Evolutionary conservation across 495 filamentous ascomycete genomes (phyloP), one percentile per base, ranked within the genome.

Genomic region (Penicillium coprophilum): DNA sequence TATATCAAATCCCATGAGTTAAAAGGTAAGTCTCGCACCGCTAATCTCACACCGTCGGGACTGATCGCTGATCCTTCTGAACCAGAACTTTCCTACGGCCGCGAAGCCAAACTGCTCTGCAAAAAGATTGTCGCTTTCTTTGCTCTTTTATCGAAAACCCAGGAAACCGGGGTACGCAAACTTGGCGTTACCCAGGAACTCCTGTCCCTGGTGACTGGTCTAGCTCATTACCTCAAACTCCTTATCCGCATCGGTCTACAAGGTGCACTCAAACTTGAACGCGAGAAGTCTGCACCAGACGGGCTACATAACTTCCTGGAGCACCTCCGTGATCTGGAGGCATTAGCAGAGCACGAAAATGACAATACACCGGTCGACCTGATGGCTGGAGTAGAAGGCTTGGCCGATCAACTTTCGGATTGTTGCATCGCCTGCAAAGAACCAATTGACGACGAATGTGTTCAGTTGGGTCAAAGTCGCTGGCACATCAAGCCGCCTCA

Each of bases 41-140:
- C 7, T 53, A 12, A 4, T 36, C 27, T 30, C 1, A 15, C 38
- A 41, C 46, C 38, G 23, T 46, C 50, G 23, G 30, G 27, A 61
- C 59, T 7, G 7, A 38, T 6, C 1, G 30, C 54, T 73, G 53
- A 66, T 56, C 2, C 7, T 5, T 40, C 30, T 40, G 30, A 28
- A 28, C 55, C 65, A 92, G 93, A 89, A 55, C 78, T 97, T 39
- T 87, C 91, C 24, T 97, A 97, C 68, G 88, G 89, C 19, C 86
- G 95, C 54, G 95, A 99, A 76, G 88, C 95, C 20, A 99, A 97
- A 73, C 80, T 99, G 30, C 85, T 99, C 12, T 99, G 95, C 79
- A 99, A 99, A 72, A 99, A 99, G 73, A 96, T 99, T 50, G 94
- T 99, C 24, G 89, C 94, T 17, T 99, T 99, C 77, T 99, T 99